Evolutionary conservation across 345 rosid genomes (phyloP), one percentile per base, ranked within the genome.

Genomic region (Brassica juncea): DNA sequence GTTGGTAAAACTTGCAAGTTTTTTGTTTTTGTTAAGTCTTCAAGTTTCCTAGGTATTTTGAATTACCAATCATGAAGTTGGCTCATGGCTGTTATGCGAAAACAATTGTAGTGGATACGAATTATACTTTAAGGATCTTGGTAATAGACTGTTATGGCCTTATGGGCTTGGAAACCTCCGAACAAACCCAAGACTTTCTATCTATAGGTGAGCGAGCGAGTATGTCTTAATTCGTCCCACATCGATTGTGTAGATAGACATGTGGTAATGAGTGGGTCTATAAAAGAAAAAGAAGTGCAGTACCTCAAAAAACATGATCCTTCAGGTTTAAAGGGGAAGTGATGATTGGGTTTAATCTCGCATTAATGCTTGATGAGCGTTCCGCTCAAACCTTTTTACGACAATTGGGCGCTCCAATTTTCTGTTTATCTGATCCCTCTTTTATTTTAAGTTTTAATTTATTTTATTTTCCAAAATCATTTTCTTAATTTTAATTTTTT

Each of bases 241-340:
- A 75, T 75, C 73, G 79, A 15, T 67, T 39, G 28, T 0, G 14
- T 23, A 14, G 34, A 35, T 9, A 67, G 21, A 44, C 2, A 4
- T 42, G 21, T 39, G 27, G 11, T 10, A 67, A 4, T 1, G 71
- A 42, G 23, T 75, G 59, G 32, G 59, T 5, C 16, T 75, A 75
- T 75, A 57, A 57, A 75, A 35, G 1, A 0, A 0, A 30, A 37
- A 64, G 30, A 12, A 15, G 44, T 63, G 8, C 4, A 0, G 0
- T 0, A 0, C 2, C 4, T 0, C 25, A 0, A 0, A n/a, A 68
- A 0, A 1, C 9, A 77, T 77, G 80, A 77, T 77, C 80, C 80
- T 77, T 77, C 80, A 77, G 80, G 75, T 74, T 77, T 68, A 77
- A 47, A 70, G 75, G 75, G 80, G 80, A 77, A 47, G 31, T 77